These are phyloP conservation scores for Chlorella vulgaris DNA, from an alignment of 139 green algal genomes.

Conservation along the genomic window DNA sequence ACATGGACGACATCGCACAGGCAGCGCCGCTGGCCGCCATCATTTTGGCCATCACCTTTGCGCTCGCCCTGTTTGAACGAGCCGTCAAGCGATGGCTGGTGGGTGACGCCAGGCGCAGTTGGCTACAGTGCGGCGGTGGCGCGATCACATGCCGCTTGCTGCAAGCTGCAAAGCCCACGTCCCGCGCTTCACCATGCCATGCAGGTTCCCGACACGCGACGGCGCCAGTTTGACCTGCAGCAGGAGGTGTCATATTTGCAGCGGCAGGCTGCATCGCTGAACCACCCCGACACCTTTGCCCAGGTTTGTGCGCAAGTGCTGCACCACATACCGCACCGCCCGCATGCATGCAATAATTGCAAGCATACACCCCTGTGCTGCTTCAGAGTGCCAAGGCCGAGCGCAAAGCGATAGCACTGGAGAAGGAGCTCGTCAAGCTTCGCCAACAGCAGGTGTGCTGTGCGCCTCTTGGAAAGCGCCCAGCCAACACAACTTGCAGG, in stretches of 20 bases:
- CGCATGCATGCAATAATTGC: neutral
- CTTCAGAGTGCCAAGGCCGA: slow-evolving; percentile 35
- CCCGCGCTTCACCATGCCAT: too few relatives aligned
- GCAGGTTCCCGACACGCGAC: slow-evolving; percentile 22
- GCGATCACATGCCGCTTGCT: neutral
- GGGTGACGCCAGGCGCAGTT: neutral
- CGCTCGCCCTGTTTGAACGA: neutral
- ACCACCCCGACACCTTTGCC: slow-evolving; percentile 27
- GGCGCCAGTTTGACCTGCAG: slow-evolving; percentile 18
- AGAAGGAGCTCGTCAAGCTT: slow-evolving; percentile 20
- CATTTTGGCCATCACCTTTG: neutral
- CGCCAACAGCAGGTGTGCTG: slow-evolving; percentile 7
- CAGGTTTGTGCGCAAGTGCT: neutral
- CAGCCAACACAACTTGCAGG: neutral
- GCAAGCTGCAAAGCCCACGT: neutral
- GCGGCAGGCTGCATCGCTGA: slow-evolving; percentile 8
- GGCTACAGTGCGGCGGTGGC: neutral
- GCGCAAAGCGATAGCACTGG: slow-evolving; percentile 33
- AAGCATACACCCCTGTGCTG: neutral
- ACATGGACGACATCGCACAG: neutral
- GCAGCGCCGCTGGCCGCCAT: slow-evolving; percentile 5
- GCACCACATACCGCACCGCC: neutral
- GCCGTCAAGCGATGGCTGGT: neutral
- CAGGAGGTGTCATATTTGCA: slow-evolving; percentile 19
- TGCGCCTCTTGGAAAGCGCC: neutral